A percentile compares a stretch with the other conserved stretches of the same genome.
These are phyloP conservation scores for Solanum arcanum DNA, from an alignment of 257 asterid species.

Conservation along the genomic window DNA sequence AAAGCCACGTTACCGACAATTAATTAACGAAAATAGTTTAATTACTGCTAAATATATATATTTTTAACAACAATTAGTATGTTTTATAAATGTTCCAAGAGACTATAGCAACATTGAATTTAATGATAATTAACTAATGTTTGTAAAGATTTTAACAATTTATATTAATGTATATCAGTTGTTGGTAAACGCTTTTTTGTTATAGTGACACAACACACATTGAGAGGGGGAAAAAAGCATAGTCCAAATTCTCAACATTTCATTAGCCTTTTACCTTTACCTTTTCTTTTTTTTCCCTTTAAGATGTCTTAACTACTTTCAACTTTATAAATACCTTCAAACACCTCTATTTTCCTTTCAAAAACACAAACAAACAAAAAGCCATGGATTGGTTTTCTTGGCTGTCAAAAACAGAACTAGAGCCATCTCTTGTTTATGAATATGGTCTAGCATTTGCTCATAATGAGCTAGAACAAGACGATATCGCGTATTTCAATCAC, in stretches of 20 bases:
- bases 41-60: too few species aligned
- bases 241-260: background rate
- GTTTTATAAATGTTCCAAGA: accelerated
- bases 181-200: too few species aligned
- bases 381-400: conserved; percentile 44
- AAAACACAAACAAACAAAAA: background rate
- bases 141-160: accelerated
- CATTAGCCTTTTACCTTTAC: background rate
- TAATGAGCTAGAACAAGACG: conserved; percentile 41
- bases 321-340: background rate
- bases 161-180: too few species aligned
- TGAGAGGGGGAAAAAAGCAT: background rate
- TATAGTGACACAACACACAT: background rate
- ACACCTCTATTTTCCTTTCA: background rate
- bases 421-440: conserved; percentile 31
- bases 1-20: background rate
- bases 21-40: accelerated
- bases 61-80: accelerated
- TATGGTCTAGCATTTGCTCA: conserved; percentile 32
- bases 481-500: conserved; percentile 33
- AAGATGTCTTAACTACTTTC: background rate
- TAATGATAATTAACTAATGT: too few species aligned
- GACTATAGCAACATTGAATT: accelerated
- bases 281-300: background rate
- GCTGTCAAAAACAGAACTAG: conserved; percentile 37